These are phyloP conservation scores for Citrus maxima DNA, from an alignment of 345 rosid genomes.

Conservation along the genomic window DNA sequence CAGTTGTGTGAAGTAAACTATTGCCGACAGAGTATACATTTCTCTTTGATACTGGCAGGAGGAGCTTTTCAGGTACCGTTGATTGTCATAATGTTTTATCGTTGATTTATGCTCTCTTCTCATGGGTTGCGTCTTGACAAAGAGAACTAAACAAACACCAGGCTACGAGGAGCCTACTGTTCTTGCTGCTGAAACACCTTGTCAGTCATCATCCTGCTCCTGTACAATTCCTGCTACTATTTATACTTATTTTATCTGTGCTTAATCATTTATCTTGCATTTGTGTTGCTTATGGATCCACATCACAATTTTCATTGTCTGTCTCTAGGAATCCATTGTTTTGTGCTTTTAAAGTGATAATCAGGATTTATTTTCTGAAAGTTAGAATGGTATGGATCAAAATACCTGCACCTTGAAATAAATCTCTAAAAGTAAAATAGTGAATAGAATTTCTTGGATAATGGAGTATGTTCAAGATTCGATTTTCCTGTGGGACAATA, in stretches of 20 bases:
- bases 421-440: not conserved
- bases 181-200: constrained; percentile 76
- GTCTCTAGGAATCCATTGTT: not conserved
- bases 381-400: not conserved
- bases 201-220: constrained; percentile 33
- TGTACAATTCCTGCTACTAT: not conserved
- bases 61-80: not conserved
- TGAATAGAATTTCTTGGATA: not conserved
- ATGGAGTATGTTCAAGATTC: not conserved
- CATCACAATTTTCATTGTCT: not conserved
- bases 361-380: not conserved
- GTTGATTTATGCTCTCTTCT: constrained; percentile 8
- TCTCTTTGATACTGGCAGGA: constrained; percentile 8
- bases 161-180: constrained; percentile 67
- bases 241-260: not conserved
- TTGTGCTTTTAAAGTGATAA: not conserved
- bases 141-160: constrained; percentile 27
- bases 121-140: constrained; percentile 50
- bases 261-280: not conserved
- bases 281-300: not conserved
- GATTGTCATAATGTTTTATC: not conserved
- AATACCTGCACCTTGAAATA: not conserved
- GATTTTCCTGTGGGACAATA: not conserved
- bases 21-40: not conserved
- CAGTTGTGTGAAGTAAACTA: not conserved